Percentiles rank a stretch among this genome's conserved stretches.
Conservation (phyloP, 23 red algal genomes). For the Agarophyton chilense region DNA sequence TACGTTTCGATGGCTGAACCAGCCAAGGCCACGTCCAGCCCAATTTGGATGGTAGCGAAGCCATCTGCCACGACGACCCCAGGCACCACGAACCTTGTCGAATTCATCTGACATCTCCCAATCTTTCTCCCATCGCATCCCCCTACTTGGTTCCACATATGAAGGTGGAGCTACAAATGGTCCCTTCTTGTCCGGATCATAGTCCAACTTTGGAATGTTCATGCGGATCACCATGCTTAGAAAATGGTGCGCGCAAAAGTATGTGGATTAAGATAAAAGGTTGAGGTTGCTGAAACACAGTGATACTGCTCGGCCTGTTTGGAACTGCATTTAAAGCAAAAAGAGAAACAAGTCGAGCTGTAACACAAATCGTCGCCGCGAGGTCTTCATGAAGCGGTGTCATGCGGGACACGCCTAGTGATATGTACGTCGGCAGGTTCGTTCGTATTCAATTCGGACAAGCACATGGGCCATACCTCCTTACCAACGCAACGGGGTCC, state of each 20-base stretch:
- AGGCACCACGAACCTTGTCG: slow-evolving; percentile 18
- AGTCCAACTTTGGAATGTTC: slow-evolving; percentile 3
- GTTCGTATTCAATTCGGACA: background rate
- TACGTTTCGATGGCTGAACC: slow-evolving; percentile 39
- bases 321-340: background rate
- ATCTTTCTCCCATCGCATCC: slow-evolving; percentile 35
- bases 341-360: background rate
- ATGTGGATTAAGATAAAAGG: background rate
- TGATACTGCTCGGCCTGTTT: background rate
- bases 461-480: background rate
- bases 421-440: background rate
- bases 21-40: slow-evolving; percentile 21
- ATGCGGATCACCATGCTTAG: slow-evolving; percentile 24
- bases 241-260: background rate
- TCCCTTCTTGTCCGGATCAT: background rate
- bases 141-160: background rate
- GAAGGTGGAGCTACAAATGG: background rate
- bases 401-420: background rate
- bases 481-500: background rate
- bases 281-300: background rate
- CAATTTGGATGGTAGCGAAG: slow-evolving; percentile 33
- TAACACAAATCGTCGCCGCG: background rate
- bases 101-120: slow-evolving; percentile 72
- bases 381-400: background rate
- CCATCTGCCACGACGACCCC: slow-evolving; percentile 26